Percentiles rank a stretch among this genome's conserved stretches.
Evolutionary conservation across 1,284 basidiomycete species (phyloP).

Genomic region (Ustilago xerochloae): DNA sequence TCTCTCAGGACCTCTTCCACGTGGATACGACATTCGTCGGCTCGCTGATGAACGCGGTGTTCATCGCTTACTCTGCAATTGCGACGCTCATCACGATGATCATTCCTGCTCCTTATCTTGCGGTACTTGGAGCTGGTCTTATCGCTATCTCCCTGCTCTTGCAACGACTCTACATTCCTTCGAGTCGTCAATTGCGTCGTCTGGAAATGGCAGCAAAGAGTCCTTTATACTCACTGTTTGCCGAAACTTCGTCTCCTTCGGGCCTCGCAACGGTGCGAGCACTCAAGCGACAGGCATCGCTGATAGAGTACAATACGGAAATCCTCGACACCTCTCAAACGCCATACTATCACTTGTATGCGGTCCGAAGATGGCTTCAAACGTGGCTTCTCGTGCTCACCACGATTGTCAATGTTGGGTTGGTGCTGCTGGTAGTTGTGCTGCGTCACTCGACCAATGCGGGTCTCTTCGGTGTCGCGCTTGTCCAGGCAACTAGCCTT

Average conservation of each 20-base stretch:
- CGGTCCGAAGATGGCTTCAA: constrained; percentile 55
- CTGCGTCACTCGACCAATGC: constrained; percentile 40
- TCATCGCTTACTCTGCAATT: constrained; percentile 10
- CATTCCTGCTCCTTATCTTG: constrained; percentile 50
- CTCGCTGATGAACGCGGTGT: constrained; percentile 22
- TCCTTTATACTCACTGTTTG: constrained; percentile 52
- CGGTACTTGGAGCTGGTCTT: constrained; percentile 16
- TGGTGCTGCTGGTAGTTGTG: constrained; percentile 51
- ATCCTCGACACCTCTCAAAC: constrained; percentile 44
- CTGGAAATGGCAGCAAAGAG: constrained; percentile 53
- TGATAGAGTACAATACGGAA: constrained; percentile 39
- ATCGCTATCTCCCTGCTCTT: constrained; percentile 17
- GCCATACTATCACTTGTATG: constrained; percentile 50
- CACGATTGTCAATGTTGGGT: constrained; percentile 41
- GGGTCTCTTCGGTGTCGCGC: constrained; percentile 65
- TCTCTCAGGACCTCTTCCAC: constrained; percentile 57
- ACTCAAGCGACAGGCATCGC: constrained; percentile 28
- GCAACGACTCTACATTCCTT: constrained; percentile 54
- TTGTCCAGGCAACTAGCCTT: constrained; percentile 58
- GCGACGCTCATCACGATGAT: constrained; percentile 31
- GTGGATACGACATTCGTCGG: constrained; percentile 40
- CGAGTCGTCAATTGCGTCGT: constrained; percentile 49
- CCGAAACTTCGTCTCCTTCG: constrained; percentile 44
- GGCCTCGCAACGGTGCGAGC: constrained; percentile 56
- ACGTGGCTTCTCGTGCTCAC: constrained; percentile 50